phyloP scores from a whole-genome alignment of 192 early-diverging fungal species.

The Mortierella claussenii region DNA sequence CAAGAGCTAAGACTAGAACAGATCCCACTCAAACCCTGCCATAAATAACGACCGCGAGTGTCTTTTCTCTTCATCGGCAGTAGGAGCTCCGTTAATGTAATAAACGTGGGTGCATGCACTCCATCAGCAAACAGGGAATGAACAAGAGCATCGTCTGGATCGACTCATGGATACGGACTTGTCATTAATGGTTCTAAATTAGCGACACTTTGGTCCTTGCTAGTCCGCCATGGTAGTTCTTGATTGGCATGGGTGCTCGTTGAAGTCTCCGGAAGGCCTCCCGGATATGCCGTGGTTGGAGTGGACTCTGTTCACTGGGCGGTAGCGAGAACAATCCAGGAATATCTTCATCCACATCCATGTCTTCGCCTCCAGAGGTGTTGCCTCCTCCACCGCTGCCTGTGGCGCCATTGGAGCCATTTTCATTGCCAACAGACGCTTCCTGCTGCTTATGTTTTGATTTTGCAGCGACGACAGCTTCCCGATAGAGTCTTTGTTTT shows the following conservation, averaged over 20 bases:
- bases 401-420: slow-evolving; percentile 8
- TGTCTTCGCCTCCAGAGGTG: slow-evolving; percentile 27
- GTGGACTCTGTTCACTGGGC: slow-evolving; percentile 80
- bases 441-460: slow-evolving; percentile 25
- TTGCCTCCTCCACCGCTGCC: slow-evolving; percentile 9
- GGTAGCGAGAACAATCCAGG: slow-evolving; percentile 82
- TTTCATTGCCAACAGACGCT: slow-evolving; percentile 14
- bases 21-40: not conserved
- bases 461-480: slow-evolving; percentile 46
- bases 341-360: slow-evolving; percentile 50
- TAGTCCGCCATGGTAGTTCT: slow-evolving; percentile 82
- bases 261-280: slow-evolving; percentile 94
- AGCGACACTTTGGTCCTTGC: slow-evolving; percentile 77
- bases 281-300: slow-evolving; percentile 89
- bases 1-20: slow-evolving; percentile 67
- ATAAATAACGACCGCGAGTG: no score
- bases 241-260: slow-evolving; percentile 73
- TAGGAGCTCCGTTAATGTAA: no score
- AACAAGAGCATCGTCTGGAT: no score
- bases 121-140: no score
- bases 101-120: no score
- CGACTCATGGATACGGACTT: no score
- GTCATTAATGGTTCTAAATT: slow-evolving; percentile 56
- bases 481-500: slow-evolving; percentile 56
- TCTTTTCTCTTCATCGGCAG: no score